These are phyloP conservation scores for Skeletonema marinoi DNA, from an alignment of 108 stramenopile genomes.

Conservation along the genomic window DNA sequence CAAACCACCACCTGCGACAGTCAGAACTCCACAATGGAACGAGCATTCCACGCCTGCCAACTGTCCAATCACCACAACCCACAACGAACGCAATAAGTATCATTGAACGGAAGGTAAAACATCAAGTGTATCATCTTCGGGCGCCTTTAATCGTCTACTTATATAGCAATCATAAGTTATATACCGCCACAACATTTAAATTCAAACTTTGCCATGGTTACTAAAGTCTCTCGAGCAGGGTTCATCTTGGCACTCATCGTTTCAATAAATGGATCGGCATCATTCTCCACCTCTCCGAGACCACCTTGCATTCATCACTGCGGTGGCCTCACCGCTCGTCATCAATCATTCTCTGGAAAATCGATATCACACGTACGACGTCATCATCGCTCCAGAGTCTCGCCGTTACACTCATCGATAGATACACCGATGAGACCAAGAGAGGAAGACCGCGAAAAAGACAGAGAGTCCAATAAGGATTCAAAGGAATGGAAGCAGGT, in stretches of 20 bases:
- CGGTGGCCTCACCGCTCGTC: not conserved
- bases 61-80: no score
- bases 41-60: not conserved
- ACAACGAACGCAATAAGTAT: no score
- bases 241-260: not conserved
- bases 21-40: not conserved
- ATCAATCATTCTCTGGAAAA: not conserved
- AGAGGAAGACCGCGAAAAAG: slow-evolving; percentile 45
- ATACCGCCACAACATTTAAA: not conserved
- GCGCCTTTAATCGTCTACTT: no score
- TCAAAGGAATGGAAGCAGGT: slow-evolving; percentile 42
- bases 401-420: slow-evolving; percentile 2
- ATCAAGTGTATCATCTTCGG: no score
- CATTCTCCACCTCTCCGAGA: not conserved
- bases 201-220: not conserved
- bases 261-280: not conserved
- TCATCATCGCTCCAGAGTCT: not conserved
- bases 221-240: not conserved
- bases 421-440: slow-evolving; percentile 40
- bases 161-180: not conserved
- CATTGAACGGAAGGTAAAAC: no score
- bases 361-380: not conserved
- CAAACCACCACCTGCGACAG: no score
- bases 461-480: slow-evolving; percentile 23
- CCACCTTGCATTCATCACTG: not conserved